Percentiles rank a stretch among this genome's conserved stretches.
phyloP scores from a whole-genome alignment of 371 early-diverging fungal genomes.

The Mortierella sp. region DNA sequence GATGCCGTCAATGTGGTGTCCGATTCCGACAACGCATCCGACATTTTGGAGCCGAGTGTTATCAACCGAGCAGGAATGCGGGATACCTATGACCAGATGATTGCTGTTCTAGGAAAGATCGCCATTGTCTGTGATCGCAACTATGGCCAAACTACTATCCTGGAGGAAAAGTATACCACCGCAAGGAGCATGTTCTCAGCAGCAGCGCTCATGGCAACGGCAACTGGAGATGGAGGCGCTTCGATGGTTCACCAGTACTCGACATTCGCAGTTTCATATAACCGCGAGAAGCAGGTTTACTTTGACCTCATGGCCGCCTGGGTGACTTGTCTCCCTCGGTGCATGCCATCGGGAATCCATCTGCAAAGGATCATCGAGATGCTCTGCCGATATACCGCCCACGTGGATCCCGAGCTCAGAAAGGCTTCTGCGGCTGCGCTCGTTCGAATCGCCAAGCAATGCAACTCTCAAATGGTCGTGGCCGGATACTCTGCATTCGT shows the following conservation, averaged over 20 bases:
- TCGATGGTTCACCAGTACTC: slow-evolving; percentile 72
- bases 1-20: slow-evolving; percentile 62
- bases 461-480: slow-evolving; percentile 72
- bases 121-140: slow-evolving; percentile 51
- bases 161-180: slow-evolving; percentile 56
- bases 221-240: slow-evolving; percentile 46
- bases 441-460: slow-evolving; percentile 75
- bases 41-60: slow-evolving; percentile 60
- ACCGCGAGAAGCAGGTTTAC: slow-evolving; percentile 76
- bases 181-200: slow-evolving; percentile 55
- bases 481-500: slow-evolving; percentile 71
- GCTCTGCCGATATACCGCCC: slow-evolving; percentile 81
- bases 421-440: slow-evolving; percentile 75
- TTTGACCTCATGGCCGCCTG: slow-evolving; percentile 77
- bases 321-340: slow-evolving; percentile 81
- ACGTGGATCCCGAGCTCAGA: slow-evolving; percentile 87
- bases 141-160: slow-evolving; percentile 47
- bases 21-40: slow-evolving; percentile 39
- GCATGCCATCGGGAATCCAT: slow-evolving; percentile 76
- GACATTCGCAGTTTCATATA: slow-evolving; percentile 69
- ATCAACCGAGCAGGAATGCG: slow-evolving; percentile 62
- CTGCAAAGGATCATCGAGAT: slow-evolving; percentile 81
- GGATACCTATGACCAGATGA: slow-evolving; percentile 54
- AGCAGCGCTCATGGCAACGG: slow-evolving; percentile 50
- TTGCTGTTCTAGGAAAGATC: slow-evolving; percentile 55